A percentile compares a stretch with the other conserved stretches of the same genome.
These are phyloP conservation scores for Skeletonema tropicum DNA, from an alignment of 108 stramenopile species.

Conservation along the genomic window DNA sequence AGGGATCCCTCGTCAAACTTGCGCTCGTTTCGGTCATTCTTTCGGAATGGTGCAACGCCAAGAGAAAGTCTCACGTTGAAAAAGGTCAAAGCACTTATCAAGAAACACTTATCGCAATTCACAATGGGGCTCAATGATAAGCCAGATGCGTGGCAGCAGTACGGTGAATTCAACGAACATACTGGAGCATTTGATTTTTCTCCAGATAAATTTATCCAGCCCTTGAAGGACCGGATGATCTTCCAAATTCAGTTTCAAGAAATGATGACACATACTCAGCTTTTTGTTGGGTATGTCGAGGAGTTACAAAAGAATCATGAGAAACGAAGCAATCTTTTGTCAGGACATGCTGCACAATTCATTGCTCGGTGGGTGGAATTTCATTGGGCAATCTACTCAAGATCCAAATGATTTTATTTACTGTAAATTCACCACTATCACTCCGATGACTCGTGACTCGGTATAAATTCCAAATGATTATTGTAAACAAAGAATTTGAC, in stretches of 20 bases:
- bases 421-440: background rate
- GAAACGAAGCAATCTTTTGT: constrained; percentile 26
- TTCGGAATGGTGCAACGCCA: constrained; percentile 31
- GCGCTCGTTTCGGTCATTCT: constrained; percentile 42
- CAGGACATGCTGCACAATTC: constrained; percentile 34
- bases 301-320: constrained; percentile 38
- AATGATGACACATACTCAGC: constrained; percentile 57
- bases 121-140: constrained; percentile 36
- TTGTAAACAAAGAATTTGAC: no score
- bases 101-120: constrained; percentile 35
- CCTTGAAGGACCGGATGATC: constrained; percentile 52
- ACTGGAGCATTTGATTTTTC: constrained; percentile 50
- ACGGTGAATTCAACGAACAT: constrained; percentile 49
- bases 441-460: no score
- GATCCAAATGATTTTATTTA: background rate
- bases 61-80: constrained; percentile 47
- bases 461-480: no score
- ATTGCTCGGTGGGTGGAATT: constrained; percentile 39
- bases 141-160: constrained; percentile 56
- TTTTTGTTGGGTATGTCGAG: constrained; percentile 53
- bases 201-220: constrained; percentile 53
- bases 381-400: constrained; percentile 16
- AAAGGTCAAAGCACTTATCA: constrained; percentile 45
- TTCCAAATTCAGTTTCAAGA: constrained; percentile 58
- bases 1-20: constrained; percentile 39